Base-by-base conservation (phyloP, 495 filamentous ascomycete species). In the Tuber magnatum region DNA sequence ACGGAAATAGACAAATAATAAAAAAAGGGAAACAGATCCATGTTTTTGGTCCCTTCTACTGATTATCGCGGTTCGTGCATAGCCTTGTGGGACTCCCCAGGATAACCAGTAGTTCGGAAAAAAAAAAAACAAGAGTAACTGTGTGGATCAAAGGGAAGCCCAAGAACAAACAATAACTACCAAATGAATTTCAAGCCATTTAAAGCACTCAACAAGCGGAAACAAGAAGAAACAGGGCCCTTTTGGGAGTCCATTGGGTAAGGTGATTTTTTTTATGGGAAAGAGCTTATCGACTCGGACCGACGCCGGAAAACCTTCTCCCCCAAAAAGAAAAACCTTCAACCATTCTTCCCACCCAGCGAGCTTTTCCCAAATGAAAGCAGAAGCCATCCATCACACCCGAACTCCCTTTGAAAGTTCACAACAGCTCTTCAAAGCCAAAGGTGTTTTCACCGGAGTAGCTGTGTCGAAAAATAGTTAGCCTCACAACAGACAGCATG, bases 391-490 rank as follows among this genome's bases (percentile, higher is more conserved):
- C 56, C 32, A 24, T 28, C 32, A 35, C 56, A 65, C 56, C 56
- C 35, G 12, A 65, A 65, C 48, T 78, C 41, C 41, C 41, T 68
- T 14, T 40, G 41, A 61, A 42, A 68, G 75, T 81, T 81, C 74
- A 81, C 80, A 81, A 81, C 61, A 75, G 70, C 72, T 87, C 90
- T 18, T 65, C 56, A 35, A 65, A 65, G 81, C 95, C 95, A 83
- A 99, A 99, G 40, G 95, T 99, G 89, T 99, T 99, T 89, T 99
- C 95, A 86, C 95, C 95, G 51, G 95, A 97, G 88, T 98, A 98
- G 81, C 94, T 97, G 83, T 88, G 39, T 74, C 24, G 51, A 18
- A 41, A 24, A 69, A 24, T n/a, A 44, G 38, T 78, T 71, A 75
- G 79, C 76, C 74, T 74, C 70, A 69, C 69, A 72, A 74, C 24